Conservation (phyloP, 495 filamentous ascomycete species). For the Penicillium odoratum region DNA sequence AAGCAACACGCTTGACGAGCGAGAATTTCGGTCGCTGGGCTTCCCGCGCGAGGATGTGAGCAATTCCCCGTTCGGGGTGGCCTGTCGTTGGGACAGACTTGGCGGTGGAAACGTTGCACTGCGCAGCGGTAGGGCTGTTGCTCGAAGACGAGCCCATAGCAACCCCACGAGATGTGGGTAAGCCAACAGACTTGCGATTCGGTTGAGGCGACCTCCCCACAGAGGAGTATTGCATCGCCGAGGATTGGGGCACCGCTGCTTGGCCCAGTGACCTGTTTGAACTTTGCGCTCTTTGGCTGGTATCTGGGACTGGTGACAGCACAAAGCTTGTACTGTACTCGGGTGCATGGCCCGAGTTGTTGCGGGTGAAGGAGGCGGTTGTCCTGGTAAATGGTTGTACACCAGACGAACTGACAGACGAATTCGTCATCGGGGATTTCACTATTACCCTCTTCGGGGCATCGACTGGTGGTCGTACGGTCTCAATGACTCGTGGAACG, state of each 20-base stretch:
- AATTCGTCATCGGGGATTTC: conserved; percentile 12
- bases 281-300: conserved; percentile 1
- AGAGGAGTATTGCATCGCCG: not conserved
- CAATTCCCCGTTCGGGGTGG: not conserved
- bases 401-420: conserved; percentile 3
- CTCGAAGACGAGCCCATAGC: not conserved
- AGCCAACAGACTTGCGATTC: not conserved
- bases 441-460: conserved; percentile 9
- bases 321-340: conserved; percentile 5
- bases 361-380: not conserved
- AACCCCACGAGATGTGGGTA: not conserved
- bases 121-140: not conserved
- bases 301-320: conserved; percentile 2
- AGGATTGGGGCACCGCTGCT: not conserved
- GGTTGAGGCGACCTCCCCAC: not conserved
- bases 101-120: not conserved
- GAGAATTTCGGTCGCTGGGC: not conserved
- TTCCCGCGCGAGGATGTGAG: not conserved
- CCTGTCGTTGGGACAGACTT: not conserved
- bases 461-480: conserved; percentile 8
- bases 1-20: not conserved
- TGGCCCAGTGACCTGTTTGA: conserved; percentile 4
- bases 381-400: conserved; percentile 5
- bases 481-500: conserved; percentile 3
- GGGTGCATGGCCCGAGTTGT: not conserved